Conservation (phyloP, 306 rosid genomes). For the Albizia julibrissin region DNA sequence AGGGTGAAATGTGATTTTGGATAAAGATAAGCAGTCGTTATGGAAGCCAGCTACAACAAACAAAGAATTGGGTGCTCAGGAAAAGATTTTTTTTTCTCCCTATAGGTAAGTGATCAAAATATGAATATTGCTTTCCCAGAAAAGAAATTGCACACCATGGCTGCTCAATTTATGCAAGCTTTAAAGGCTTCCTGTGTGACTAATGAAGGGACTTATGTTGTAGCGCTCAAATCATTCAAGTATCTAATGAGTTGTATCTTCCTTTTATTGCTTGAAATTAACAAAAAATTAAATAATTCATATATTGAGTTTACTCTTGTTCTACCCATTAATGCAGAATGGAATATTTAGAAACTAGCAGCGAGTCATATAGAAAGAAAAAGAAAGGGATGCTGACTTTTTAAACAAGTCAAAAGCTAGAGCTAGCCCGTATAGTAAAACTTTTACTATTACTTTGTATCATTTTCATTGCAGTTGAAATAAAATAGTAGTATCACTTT, state of each 20-base stretch:
- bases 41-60: no score
- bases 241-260: conserved; percentile 32
- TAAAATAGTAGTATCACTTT: conserved; percentile 22
- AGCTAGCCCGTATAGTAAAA: conserved; percentile 44
- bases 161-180: conserved; percentile 78
- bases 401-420: conserved; percentile 47
- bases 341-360: conserved; percentile 78
- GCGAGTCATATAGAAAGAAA: conserved; percentile 72
- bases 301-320: conserved; percentile 24
- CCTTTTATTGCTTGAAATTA: conserved; percentile 20
- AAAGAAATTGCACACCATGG: conserved; percentile 67
- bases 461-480: conserved; percentile 18
- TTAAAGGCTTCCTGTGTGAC: conserved; percentile 54
- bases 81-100: neutral
- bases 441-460: conserved; percentile 27
- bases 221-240: conserved; percentile 56
- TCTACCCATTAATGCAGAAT: conserved; percentile 51
- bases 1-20: neutral
- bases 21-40: neutral
- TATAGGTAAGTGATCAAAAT: conserved; percentile 53
- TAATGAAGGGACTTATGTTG: conserved; percentile 41
- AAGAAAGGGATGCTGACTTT: conserved; percentile 62
- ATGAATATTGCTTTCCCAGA: conserved; percentile 34
- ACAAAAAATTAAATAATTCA: conserved; percentile 6
- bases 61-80: neutral